Conservation (phyloP, 192 early-diverging fungal species). For the Phycomyces blakesleeanus region DNA sequence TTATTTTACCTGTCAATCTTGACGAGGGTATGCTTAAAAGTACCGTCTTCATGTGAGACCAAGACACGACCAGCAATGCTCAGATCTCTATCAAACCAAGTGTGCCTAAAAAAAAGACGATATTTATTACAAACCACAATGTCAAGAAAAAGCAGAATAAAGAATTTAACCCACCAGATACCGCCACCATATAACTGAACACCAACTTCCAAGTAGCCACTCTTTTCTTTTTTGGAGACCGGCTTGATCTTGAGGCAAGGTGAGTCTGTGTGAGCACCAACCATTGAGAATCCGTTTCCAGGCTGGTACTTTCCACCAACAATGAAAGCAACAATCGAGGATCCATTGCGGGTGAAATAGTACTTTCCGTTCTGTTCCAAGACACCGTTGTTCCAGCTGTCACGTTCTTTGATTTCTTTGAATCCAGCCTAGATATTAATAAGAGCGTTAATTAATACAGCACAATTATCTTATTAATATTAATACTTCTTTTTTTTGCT, state of each 20-base stretch:
- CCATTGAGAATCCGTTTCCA: constrained; percentile 84
- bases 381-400: constrained; percentile 65
- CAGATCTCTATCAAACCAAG: constrained; percentile 99
- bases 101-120: constrained; percentile 59
- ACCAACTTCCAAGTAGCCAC: constrained; percentile 87
- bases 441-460: no score
- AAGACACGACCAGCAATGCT: constrained; percentile 92
- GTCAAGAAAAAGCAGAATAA: background rate
- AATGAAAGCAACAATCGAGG: constrained; percentile 86
- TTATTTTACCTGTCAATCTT: constrained; percentile 58
- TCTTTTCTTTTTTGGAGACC: constrained; percentile 83
- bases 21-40: constrained; percentile 72
- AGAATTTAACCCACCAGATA: constrained; percentile 58
- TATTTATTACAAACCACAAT: background rate
- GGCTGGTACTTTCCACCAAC: constrained; percentile 84
- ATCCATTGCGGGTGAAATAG: constrained; percentile 94
- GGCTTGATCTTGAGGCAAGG: constrained; percentile 98
- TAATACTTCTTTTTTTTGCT: no score
- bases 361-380: constrained; percentile 84
- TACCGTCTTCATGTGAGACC: constrained; percentile 66
- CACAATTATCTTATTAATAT: background rate
- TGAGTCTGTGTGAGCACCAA: constrained; percentile 96
- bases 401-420: constrained; percentile 84
- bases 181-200: constrained; percentile 94
- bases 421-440: constrained; percentile 60